Evolutionary conservation across 352 stramenopile genomes (phyloP), one percentile per base, ranked within the genome.

Genomic region (Phytophthora pseudosyringae): DNA sequence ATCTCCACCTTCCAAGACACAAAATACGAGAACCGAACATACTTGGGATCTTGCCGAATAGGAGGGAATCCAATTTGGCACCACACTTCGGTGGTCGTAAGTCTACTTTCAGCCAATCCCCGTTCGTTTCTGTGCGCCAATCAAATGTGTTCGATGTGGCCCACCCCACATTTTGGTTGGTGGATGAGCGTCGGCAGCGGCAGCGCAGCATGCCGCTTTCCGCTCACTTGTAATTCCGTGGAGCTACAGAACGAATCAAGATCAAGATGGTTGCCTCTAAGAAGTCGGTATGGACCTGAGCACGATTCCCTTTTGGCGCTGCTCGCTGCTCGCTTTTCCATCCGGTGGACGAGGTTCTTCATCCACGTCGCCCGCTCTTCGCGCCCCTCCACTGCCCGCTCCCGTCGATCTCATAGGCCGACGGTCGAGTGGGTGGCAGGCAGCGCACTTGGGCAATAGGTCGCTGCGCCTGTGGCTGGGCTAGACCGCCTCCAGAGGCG

Each of bases 181-280:
- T 33, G 26, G 45, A 4, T 35, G 45, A 5, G 13, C 7, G 29
- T 5, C 25, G 25, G 18, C 13, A 5, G 15, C 10, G 41, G 29
- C 21, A 21, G 21, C 21, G 21, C 21, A 21, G 11, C 26, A 18
- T 21, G 28, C 10, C 25, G 6, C 25, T 12, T 35, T 51, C 7
- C 41, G 18, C 45, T 51, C 45, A 51, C 45, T 49, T 60, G 39
- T 62, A 48, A 74, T 86, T 85, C 75, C 78, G 83, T 89, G 81
- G 83, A 90, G 80, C 82, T 88, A 79, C 88, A 81, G 91, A 91
- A 78, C 85, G 73, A 77, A 88, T 73, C 62, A 63, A 66, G 58
- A 72, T 60, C 64, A 90, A 83, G 79, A 95, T 95, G 86, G 86
- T 95, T 84, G 81, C 86, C 81, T 91, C 86, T 84, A 95, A 95